These are phyloP conservation scores for Avena atlantica DNA, from an alignment of 176 grass and related monocot species.

Conservation along the genomic window DNA sequence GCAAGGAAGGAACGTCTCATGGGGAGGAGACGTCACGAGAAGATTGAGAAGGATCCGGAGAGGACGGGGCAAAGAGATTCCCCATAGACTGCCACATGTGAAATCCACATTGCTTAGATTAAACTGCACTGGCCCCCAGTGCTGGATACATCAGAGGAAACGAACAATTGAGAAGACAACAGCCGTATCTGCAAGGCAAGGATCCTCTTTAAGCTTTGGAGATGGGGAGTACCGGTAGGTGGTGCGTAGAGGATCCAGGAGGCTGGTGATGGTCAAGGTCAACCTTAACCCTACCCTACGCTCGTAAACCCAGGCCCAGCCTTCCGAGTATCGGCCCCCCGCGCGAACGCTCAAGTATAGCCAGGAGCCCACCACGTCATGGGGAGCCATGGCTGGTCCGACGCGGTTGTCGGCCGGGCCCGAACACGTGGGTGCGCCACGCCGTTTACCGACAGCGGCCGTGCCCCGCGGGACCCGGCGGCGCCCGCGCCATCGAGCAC, in stretches of 20 bases:
- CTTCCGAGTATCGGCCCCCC: no score
- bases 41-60: constrained; percentile 21
- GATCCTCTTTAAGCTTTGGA: constrained; percentile 28
- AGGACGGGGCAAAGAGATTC: constrained; percentile 9
- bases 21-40: background rate
- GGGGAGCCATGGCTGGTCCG: constrained; percentile 10
- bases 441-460: constrained; percentile 48
- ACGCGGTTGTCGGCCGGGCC: constrained; percentile 48
- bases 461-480: constrained; percentile 33
- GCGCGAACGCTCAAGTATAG: background rate
- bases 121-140: background rate
- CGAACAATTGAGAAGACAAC: constrained; percentile 7
- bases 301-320: background rate
- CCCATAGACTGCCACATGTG: background rate
- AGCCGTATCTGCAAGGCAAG: background rate
- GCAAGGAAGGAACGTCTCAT: background rate
- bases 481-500: constrained; percentile 2
- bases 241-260: background rate
- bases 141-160: constrained; percentile 7
- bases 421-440: constrained; percentile 27
- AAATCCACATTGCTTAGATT: background rate
- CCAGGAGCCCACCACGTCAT: background rate
- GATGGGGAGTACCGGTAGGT: background rate
- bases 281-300: constrained; percentile 12
- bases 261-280: constrained; percentile 33